Conservation (phyloP, 1,284 basidiomycete species). For the Apiotrichum montevideense region DNA sequence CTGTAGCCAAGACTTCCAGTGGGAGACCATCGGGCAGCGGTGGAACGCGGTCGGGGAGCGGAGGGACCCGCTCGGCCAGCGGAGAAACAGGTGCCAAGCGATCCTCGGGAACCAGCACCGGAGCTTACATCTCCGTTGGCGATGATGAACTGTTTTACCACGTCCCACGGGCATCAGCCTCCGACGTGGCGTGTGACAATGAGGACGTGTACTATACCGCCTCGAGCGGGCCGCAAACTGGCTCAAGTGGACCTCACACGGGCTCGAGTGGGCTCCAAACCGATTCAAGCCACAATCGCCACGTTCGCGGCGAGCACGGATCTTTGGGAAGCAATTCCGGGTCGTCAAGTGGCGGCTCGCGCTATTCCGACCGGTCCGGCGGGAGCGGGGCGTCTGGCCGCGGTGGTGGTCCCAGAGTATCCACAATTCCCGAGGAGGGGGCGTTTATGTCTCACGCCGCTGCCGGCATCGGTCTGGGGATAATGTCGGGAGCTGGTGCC, state of each 20-base stretch:
- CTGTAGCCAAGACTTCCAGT: neutral
- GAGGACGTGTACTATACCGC: conserved; percentile 9
- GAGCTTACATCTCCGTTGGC: conserved; percentile 7
- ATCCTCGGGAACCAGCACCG: neutral
- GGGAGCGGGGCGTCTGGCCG: neutral
- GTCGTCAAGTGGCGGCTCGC: neutral
- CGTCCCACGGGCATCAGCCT: neutral
- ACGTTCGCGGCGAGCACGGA: conserved; percentile 1
- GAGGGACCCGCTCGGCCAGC: neutral
- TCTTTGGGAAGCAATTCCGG: conserved; percentile 3
- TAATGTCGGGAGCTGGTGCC: neutral
- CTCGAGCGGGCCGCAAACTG: neutral
- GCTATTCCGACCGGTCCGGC: neutral
- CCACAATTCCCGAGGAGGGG: conserved; percentile 12
- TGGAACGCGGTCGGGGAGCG: neutral
- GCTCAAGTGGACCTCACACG: neutral
- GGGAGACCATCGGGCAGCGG: neutral
- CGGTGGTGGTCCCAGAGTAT: neutral
- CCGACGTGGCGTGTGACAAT: neutral
- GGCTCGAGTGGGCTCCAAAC: neutral
- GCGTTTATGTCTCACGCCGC: neutral
- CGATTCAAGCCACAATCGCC: neutral
- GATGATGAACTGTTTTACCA: conserved; percentile 16
- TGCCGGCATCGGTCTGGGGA: neutral
- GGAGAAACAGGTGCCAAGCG: neutral